Evolutionary conservation across 2,329 filamentous ascomycete species (phyloP).

Genomic region (Calycina herbarum): DNA sequence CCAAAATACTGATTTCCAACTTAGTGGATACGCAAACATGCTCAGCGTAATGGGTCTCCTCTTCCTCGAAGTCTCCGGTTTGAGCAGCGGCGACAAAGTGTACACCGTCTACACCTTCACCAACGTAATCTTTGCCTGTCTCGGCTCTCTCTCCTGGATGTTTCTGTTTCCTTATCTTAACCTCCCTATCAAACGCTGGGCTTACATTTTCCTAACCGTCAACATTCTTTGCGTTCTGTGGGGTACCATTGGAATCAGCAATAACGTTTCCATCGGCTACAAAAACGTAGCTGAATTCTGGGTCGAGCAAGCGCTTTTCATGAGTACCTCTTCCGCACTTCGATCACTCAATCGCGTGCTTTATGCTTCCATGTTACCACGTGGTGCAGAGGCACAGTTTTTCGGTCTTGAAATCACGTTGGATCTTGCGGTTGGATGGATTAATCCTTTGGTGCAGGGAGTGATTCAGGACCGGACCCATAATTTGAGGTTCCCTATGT

Average conservation of each 20-base stretch:
- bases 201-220: slow-evolving; percentile 7
- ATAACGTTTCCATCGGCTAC: slow-evolving; percentile 9
- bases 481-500: slow-evolving; percentile 10
- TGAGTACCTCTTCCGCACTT: slow-evolving; percentile 5
- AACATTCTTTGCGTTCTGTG: slow-evolving; percentile 9
- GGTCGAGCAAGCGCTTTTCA: slow-evolving; percentile 11
- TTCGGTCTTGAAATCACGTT: slow-evolving; percentile 12
- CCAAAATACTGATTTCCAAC: neutral
- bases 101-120: slow-evolving; percentile 13
- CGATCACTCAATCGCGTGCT: slow-evolving; percentile 6
- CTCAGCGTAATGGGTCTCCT: slow-evolving; percentile 8
- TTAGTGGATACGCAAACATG: slow-evolving; percentile 2
- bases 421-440: slow-evolving; percentile 15
- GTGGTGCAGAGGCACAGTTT: slow-evolving; percentile 12
- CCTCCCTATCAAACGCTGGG: slow-evolving; percentile 13
- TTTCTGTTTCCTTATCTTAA: slow-evolving; percentile 12
- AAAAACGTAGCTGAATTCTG: slow-evolving; percentile 12
- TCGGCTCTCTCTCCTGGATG: slow-evolving; percentile 9
- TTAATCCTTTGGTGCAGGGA: slow-evolving; percentile 12
- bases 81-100: slow-evolving; percentile 5
- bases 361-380: slow-evolving; percentile 10
- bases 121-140: slow-evolving; percentile 10
- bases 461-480: slow-evolving; percentile 13
- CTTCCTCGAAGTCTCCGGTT: slow-evolving; percentile 11
- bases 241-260: slow-evolving; percentile 10